Base-by-base conservation (phyloP, 2,329 filamentous ascomycete genomes). In the Lachnellula occidentalis region DNA sequence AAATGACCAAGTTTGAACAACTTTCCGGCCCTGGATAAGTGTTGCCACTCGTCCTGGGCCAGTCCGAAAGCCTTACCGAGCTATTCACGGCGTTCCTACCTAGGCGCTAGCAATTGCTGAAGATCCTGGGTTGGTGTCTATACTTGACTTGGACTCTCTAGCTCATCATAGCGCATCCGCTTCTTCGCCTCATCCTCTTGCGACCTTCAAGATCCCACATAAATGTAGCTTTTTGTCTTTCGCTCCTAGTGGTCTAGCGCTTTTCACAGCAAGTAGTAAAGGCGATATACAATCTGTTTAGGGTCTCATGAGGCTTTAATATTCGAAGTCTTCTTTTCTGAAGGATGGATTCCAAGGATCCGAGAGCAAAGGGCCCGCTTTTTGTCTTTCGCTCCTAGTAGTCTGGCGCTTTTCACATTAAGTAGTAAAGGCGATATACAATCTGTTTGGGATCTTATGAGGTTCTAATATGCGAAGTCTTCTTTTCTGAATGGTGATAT, bases 351-450 rank as follows among this genome's bases (percentile, higher is more conserved):
- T 76, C 78, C 41, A 77, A 74, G 55, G 53, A 14, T 58, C 50
- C 7, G 59, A 64, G 36, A 22, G 55, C 43, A 63, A 66, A 47
- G 78, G 81, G n/a, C n/a, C n/a, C n/a, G 88, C 67, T 91, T 88
- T 66, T 68, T 94, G 34, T 91, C 88, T 0, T 88, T 95, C 60
- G 85, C 88, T 1, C 88, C 88, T 0, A 83, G 81, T 6, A 88
- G 88, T 0, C 70, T 92, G 22, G 82, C 82, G 50, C 76, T 95
- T 11, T 86, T 94, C 70, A 91, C 87, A 0, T 87, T 87, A 6
- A 92, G 87, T 70, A 87, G 79, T 65, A 92, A 91, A 68, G 89
- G 89, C n/a, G 90, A 95, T 65, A 80, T 89, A 5, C 87, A 91
- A 66, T 87, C 83, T 7, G 82, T 92, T 1, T 94, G 89, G 89